Conservation (phyloP, 306 rosid genomes). For the Castanea crenata region DNA sequence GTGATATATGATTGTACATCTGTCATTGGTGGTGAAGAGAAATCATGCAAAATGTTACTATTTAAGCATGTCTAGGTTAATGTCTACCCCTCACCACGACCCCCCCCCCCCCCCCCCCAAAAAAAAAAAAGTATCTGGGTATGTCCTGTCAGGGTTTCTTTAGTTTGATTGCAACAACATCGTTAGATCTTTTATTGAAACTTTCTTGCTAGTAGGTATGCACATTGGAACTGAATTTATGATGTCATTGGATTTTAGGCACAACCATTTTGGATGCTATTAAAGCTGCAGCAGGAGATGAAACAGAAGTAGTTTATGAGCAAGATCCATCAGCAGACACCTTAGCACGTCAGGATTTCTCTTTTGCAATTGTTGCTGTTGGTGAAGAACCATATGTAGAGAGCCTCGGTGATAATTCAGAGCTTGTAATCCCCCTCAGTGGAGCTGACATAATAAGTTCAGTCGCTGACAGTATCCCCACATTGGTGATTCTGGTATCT, state of each 20-base stretch:
- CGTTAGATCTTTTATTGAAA: neutral
- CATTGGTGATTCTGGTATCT: constrained; percentile 45
- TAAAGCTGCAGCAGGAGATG: constrained; percentile 32
- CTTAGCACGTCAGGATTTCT: constrained; percentile 36
- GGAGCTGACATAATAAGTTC: constrained; percentile 35
- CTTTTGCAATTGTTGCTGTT: constrained; percentile 46
- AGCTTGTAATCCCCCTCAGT: constrained; percentile 33
- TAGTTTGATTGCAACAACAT: neutral
- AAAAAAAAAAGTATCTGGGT: neutral
- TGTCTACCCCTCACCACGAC: too few relatives aligned
- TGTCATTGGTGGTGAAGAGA: too few relatives aligned
- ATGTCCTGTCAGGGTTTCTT: too few relatives aligned
- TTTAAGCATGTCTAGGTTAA: too few relatives aligned
- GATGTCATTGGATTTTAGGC: constrained; percentile 20
- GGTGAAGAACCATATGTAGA: constrained; percentile 58
- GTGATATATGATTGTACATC: too few relatives aligned
- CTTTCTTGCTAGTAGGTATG: neutral
- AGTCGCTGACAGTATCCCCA: constrained; percentile 41
- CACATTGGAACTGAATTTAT: neutral
- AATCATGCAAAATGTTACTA: too few relatives aligned
- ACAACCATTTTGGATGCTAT: constrained; percentile 56
- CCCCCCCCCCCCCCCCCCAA: too few relatives aligned
- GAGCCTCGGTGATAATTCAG: constrained; percentile 31
- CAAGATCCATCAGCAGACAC: constrained; percentile 36
- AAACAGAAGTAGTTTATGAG: constrained; percentile 42